phyloP scores from a whole-genome alignment of 2,329 filamentous ascomycete genomes.

The Aspergillus intermedius region DNA sequence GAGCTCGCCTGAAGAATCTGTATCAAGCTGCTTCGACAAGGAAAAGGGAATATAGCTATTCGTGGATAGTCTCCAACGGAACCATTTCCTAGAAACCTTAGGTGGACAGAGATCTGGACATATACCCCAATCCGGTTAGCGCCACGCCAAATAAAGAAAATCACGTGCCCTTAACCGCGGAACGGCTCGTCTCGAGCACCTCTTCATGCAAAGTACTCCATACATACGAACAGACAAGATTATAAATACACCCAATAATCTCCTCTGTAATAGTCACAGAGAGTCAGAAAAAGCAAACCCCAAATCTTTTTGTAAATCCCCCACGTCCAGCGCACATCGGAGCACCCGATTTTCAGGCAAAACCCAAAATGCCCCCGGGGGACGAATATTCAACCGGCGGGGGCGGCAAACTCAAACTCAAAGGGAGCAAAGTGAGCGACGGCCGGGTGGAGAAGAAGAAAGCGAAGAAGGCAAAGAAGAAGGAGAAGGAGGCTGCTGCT shows the following conservation, averaged over 20 bases:
- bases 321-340: not conserved
- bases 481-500: conserved; percentile 16
- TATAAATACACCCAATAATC: too few species aligned
- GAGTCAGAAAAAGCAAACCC: too few species aligned
- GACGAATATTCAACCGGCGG: conserved; percentile 63
- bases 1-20: too few species aligned
- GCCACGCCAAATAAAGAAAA: not conserved
- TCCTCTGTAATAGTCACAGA: too few species aligned
- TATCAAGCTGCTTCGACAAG: too few species aligned
- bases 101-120: not conserved
- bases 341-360: not conserved
- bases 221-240: conserved; percentile 10
- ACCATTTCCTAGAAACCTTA: not conserved
- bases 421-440: conserved; percentile 61
- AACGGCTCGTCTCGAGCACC: not conserved
- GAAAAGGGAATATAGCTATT: too few species aligned
- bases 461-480: conserved; percentile 46
- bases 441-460: conserved; percentile 41
- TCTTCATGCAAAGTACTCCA: not conserved
- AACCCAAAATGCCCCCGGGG: conserved; percentile 6
- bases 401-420: conserved; percentile 75
- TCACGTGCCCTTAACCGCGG: not conserved
- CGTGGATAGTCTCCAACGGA: not conserved
- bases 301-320: not conserved
- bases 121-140: not conserved